Evolutionary conservation across 179 eudicot species (phyloP).

Genomic region (Vitellaria paradoxa): DNA sequence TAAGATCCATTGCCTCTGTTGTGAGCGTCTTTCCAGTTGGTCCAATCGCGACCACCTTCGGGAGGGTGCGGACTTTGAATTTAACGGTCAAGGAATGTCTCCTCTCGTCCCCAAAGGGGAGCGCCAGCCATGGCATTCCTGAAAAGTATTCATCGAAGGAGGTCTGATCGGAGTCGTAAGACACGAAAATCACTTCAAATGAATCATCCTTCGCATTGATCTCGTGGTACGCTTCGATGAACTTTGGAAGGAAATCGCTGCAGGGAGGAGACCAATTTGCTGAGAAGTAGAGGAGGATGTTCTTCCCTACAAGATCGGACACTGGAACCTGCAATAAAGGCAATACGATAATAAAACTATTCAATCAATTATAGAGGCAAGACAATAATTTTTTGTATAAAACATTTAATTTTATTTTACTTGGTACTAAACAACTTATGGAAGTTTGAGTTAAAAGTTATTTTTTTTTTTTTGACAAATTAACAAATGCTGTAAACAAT

Average conservation of each 20-base stretch:
- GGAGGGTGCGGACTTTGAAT: constrained; percentile 50
- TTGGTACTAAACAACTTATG: too few relatives aligned
- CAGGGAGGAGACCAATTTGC: constrained; percentile 75
- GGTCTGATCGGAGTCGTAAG: constrained; percentile 52
- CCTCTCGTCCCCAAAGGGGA: constrained; percentile 54
- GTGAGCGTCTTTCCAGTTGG: constrained; percentile 55
- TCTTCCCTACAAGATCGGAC: constrained; percentile 36
- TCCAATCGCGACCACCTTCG: constrained; percentile 52
- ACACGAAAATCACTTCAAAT: constrained; percentile 59
- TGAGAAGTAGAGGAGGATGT: constrained; percentile 41
- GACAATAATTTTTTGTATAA: too few relatives aligned
- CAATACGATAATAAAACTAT: too few relatives aligned
- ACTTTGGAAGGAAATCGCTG: constrained; percentile 56
- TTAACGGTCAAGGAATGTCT: constrained; percentile 30
- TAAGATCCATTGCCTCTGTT: constrained; percentile 47
- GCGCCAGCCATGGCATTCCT: constrained; percentile 69
- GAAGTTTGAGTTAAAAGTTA: too few relatives aligned
- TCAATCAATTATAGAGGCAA: too few relatives aligned
- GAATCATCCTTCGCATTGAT: constrained; percentile 42
- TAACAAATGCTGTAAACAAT: too few relatives aligned
- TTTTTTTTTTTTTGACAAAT: too few relatives aligned
- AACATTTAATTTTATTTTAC: too few relatives aligned
- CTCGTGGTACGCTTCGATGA: constrained; percentile 48
- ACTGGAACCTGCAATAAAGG: constrained; percentile 38
- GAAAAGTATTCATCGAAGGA: constrained; percentile 55